Conservation (phyloP, 768 basidiomycete species). For the Pisolithus marmoratus region DNA sequence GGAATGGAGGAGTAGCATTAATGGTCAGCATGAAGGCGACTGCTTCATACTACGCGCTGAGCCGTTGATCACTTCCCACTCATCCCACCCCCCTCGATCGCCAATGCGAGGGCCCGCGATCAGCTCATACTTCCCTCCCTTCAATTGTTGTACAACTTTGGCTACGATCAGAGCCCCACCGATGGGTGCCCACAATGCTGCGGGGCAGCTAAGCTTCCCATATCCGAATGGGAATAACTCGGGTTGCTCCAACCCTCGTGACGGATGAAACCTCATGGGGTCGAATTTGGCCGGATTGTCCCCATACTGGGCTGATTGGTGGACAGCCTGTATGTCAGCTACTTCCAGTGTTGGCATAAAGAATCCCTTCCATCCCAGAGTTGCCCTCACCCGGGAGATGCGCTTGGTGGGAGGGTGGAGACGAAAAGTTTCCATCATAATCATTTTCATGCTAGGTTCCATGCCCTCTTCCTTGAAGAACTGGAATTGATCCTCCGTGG, state of each 20-base stretch:
- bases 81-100: conserved; percentile 44
- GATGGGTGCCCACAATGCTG: conserved; percentile 50
- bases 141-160: conserved; percentile 32
- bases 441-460: conserved; percentile 16
- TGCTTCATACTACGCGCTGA: too few species aligned
- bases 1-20: neutral
- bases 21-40: neutral
- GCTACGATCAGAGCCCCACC: conserved; percentile 46
- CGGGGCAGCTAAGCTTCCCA: conserved; percentile 34
- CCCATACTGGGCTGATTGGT: conserved; percentile 20
- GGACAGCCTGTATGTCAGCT: conserved; percentile 19
- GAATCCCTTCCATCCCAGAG: conserved; percentile 11
- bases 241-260: conserved; percentile 14
- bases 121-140: conserved; percentile 18
- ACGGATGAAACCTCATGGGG: conserved; percentile 36
- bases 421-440: conserved; percentile 25
- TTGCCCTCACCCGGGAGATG: conserved; percentile 14
- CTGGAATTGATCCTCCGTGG: conserved; percentile 16
- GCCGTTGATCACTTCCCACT: conserved; percentile 27
- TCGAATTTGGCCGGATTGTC: conserved; percentile 37
- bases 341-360: conserved; percentile 11
- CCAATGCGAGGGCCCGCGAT: conserved; percentile 23
- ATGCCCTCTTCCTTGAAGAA: conserved; percentile 16
- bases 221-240: conserved; percentile 42
- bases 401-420: conserved; percentile 23